Base-by-base conservation (phyloP, 2,329 filamentous ascomycete genomes). In the Cladosporium sp. region DNA sequence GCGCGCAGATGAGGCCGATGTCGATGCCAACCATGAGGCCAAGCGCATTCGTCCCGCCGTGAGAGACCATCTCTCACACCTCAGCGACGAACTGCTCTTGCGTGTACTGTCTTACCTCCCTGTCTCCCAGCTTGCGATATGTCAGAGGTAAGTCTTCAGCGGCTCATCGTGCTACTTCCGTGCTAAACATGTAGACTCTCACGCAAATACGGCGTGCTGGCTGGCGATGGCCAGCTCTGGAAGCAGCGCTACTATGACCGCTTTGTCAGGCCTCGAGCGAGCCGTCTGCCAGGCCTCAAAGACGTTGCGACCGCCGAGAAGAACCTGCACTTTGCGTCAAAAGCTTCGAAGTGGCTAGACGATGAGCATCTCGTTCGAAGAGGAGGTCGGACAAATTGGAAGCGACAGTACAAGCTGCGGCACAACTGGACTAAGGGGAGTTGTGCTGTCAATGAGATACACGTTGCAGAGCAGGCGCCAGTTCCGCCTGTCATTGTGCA, bases 361-460 rank as follows among this genome's bases (percentile, higher is more conserved):
- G 86, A 90, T 68, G 81, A 84, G 44, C 82, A 85, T 66, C 74
- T 86, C 8, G 83, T 90, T 26, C 78, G 79, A 66, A 78, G 80
- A 66, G 82, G 82, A 14, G 77, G 75, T 6, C 73, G 79, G 23
- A 88, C 86, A 56, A 87, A 95, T 74, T 97, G 93, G 93, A 96
- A 96, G 80, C 85, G 86, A 67, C 91, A 95, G 72, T 98, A 96
- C 78, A 92, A 90, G 73, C 82, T 97, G 59, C 86, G 91, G 55
- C 91, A 97, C 75, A 98, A 98, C 79, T 98, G 95, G 95, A 86
- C 91, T 1, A 87, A 85, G 68, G 95, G 94, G 0, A 88, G 86
- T 70, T 96, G 92, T 72, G 89, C 87, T 44, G 87, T 97, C 14
- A 88, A 90, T 40, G 91, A 96, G 77, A 86, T 97, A 33, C 83